phyloP scores from a whole-genome alignment of 140 eudicot species.

The Flaveria floridana region DNA sequence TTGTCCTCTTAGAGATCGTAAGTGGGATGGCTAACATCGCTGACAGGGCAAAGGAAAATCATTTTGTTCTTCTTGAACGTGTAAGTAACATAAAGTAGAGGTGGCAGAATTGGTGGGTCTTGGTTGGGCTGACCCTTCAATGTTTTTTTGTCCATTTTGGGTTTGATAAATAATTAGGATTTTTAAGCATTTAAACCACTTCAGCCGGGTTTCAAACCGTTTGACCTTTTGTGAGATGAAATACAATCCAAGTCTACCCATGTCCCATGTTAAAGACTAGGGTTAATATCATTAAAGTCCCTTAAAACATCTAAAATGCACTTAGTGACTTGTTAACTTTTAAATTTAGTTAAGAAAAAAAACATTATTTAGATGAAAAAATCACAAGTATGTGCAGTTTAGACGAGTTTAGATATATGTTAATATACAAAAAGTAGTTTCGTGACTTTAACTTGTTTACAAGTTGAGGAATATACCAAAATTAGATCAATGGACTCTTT shows the following conservation, averaged over 20 bases:
- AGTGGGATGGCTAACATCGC: constrained; percentile 57
- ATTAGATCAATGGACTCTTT: too few relatives aligned
- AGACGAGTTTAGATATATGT: too few relatives aligned
- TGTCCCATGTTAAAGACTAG: background rate
- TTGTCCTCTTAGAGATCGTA: constrained; percentile 62
- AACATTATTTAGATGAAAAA: too few relatives aligned
- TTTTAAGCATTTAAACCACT: background rate
- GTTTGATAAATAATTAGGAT: background rate
- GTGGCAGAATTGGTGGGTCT: background rate
- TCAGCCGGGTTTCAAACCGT: background rate
- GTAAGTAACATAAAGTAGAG: constrained; percentile 35
- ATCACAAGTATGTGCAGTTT: too few relatives aligned
- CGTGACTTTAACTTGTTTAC: too few relatives aligned
- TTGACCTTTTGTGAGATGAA: background rate
- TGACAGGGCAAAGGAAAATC: constrained; percentile 38
- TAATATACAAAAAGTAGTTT: too few relatives aligned
- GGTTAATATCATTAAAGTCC: too few relatives aligned
- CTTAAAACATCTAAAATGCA: too few relatives aligned
- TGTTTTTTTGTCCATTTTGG: background rate
- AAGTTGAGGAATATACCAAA: too few relatives aligned
- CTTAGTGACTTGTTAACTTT: too few relatives aligned
- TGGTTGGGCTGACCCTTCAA: background rate
- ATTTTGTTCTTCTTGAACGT: constrained; percentile 60
- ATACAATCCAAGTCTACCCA: background rate
- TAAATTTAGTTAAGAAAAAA: too few relatives aligned